These are phyloP conservation scores for Fraxinus excelsior DNA, from an alignment of 257 asterid genomes.

Conservation along the genomic window DNA sequence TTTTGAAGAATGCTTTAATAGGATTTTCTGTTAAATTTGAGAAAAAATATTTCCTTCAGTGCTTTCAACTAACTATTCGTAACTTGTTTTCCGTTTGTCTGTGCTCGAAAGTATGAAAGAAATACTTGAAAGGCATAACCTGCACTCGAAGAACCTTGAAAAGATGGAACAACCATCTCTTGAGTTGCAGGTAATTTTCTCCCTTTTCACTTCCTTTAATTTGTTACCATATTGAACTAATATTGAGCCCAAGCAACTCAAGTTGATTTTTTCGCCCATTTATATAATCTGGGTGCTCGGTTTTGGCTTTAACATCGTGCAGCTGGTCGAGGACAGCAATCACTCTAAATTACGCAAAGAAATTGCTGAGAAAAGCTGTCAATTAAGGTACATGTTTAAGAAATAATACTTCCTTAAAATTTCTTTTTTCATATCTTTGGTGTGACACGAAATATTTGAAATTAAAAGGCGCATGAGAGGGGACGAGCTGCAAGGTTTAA, in stretches of 20 bases:
- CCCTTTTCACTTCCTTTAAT: background rate
- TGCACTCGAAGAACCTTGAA: conserved; percentile 72
- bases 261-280: background rate
- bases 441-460: background rate
- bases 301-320: conserved; percentile 19
- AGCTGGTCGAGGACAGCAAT: conserved; percentile 77
- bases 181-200: conserved; percentile 60
- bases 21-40: background rate
- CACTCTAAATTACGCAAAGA: conserved; percentile 61
- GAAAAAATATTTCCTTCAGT: background rate
- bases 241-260: background rate
- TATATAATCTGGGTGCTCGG: too few species aligned
- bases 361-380: conserved; percentile 66
- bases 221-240: background rate
- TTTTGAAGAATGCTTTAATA: background rate
- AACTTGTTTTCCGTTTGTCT: conserved; percentile 5
- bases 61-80: background rate
- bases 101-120: conserved; percentile 61
- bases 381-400: conserved; percentile 46
- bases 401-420: background rate
- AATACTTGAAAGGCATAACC: conserved; percentile 66
- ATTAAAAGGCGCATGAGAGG: conserved; percentile 82
- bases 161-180: conserved; percentile 80
- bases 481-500: conserved; percentile 80
- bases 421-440: background rate